Base-by-base conservation (phyloP, 257 asterid species). In the Cordia subcordata region DNA sequence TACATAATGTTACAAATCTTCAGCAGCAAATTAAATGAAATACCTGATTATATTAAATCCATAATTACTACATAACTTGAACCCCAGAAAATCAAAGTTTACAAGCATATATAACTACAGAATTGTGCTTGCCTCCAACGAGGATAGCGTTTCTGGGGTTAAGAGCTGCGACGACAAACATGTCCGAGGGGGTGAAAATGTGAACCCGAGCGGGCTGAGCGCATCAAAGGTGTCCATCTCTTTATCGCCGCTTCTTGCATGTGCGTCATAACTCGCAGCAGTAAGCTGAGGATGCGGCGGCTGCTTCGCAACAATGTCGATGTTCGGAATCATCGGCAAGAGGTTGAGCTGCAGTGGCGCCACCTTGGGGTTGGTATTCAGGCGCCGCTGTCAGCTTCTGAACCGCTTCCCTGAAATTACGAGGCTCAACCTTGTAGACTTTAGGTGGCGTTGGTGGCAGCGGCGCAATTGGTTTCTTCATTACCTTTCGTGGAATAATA, bases 401-500 rank as follows among this genome's bases (percentile, higher is more conserved):
- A 3, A 89, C 96, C 0, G 79, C 89, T 12, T 86, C 85, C 75
- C 69, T 82, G 64, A 89, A 89, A 22, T 81, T 56, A 10, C 44
- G 11, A 5, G 81, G 77, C 6, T 82, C 80, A 27, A 86, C 91
- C 69, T 67, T 68, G 83, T 86, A 89, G 40, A 89, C 62, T 49
- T 78, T 89, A 0, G 95, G 94, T 17, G 72, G 88, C 11, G 77
- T 73, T 9, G 91, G 89, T 20, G 89, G 94, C 72, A 82, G 50
- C 1, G 96, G 96, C 0, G 96, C 88, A 0, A 89, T 79, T 9
- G 86, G 80, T 21, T 77, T 80, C 63, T 89, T 89, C 59, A 74
- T 70, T 11, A 65, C 46, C 32, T 66, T 71, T 62, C n/a, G 32
- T 12, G 47, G 80, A 84, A 23, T 38, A 23, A n/a, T n/a, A n/a